Evolutionary conservation across 495 filamentous ascomycete species (phyloP), one percentile per base, ranked within the genome.

Genomic region (Rhypophila decipiens): DNA sequence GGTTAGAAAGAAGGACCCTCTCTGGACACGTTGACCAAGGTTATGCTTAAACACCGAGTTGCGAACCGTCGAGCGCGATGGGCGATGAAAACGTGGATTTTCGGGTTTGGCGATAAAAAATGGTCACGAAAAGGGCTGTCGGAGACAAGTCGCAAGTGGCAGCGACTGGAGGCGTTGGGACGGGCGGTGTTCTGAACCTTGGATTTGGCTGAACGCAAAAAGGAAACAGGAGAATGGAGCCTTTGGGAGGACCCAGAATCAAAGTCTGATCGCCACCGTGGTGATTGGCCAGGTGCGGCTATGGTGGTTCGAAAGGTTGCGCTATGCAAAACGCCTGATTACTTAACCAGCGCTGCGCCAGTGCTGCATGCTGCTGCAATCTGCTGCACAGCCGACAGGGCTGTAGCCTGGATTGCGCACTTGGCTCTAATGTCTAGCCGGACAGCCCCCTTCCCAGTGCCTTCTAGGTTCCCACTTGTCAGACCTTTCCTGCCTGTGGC

Each of bases 201-300:
- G 52, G 50, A 46, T 38, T 33, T 39, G 51, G 43, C 44, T 44
- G 41, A 47, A 50, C 36, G 47, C 39, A 55, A 47, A 34, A 47
- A 52, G 38, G 52, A 42, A 50, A 37, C 42, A 50, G 46, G 52
- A 56, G 43, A 57, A 50, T 49, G 45, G 55, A 53, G 51, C 57
- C 52, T 50, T 13, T 31, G 27, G 42, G 55, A 53, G 51, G 57
- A 51, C 49, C 52, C 53, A 55, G 50, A 53, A 56, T 58, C 61
- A 65, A 63, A 64, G 61, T 64, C 59, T 63, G 61, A 63, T 60
- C 61, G 59, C 55, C 46, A 49, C 53, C 42, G 29, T 37, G 15
- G 18, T 61, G 59, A 65, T 65, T 67, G 62, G 64, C 42, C 38
- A 27, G 48, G 35, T 35, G 15, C 27, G 48, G 23, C 36, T 56